These are phyloP conservation scores for Cajanus cajan DNA, from an alignment of 306 rosid species.

Conservation along the genomic window DNA sequence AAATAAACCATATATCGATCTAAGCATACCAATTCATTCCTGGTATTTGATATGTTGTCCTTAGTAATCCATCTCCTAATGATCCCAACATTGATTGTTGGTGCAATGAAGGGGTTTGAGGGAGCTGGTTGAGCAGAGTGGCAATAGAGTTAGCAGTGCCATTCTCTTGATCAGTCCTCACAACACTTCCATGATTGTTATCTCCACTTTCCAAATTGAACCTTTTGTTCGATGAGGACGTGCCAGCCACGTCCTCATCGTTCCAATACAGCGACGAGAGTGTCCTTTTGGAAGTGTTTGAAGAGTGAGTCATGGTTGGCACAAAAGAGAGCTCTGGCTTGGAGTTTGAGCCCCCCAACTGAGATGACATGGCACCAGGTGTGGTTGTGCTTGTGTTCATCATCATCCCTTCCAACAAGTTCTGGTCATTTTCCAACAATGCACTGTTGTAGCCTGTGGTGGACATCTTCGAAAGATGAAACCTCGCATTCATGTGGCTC, in stretches of 20 bases:
- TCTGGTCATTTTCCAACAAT: conserved; percentile 54
- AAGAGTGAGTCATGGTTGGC: conserved; percentile 29
- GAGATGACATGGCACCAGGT: conserved; percentile 3
- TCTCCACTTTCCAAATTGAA: conserved; percentile 45
- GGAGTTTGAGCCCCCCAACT: conserved; percentile 30
- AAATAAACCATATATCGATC: conserved; percentile 13
- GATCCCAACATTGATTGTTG: conserved; percentile 64
- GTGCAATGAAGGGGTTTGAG: conserved; percentile 64
- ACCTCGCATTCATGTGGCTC: conserved; percentile 41
- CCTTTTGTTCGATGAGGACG: conserved; percentile 49
- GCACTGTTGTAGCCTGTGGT: conserved; percentile 37
- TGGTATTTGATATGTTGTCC: conserved; percentile 46
- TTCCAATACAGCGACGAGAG: conserved; percentile 61
- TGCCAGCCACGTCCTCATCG: conserved; percentile 37
- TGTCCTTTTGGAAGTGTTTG: conserved; percentile 50
- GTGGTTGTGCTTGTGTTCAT: neutral
- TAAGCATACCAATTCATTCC: conserved; percentile 80
- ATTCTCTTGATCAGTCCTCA: conserved; percentile 41
- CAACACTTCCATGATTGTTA: conserved; percentile 18
- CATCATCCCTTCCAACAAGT: conserved; percentile 50
- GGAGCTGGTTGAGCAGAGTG: conserved; percentile 69
- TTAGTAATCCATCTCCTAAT: conserved; percentile 46
- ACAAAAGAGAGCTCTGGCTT: conserved; percentile 37
- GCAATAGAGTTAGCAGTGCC: conserved; percentile 48
- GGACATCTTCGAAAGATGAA: conserved; percentile 54